A percentile compares a stretch with the other conserved stretches of the same genome.
Evolutionary conservation across 305 asterid species (phyloP).

Genomic region (Rubia peregrina): DNA sequence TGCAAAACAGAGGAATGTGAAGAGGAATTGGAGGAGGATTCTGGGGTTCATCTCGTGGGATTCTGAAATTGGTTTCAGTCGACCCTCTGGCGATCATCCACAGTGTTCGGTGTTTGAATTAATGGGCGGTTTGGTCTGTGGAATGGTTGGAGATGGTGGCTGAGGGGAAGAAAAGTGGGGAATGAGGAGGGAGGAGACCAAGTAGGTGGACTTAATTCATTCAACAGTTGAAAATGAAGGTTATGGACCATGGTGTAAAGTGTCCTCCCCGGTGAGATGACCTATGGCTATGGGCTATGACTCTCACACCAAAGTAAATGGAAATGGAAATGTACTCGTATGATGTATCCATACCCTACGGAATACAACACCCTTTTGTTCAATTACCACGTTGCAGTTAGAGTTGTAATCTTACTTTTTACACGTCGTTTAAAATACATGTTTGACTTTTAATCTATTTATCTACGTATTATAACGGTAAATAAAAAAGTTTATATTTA

Average conservation of each 20-base stretch:
- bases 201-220: conserved; percentile 1
- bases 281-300: background rate
- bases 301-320: background rate
- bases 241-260: background rate
- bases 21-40: conserved; percentile 25
- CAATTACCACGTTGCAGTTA: too few relatives aligned
- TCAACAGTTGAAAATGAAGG: conserved; percentile 3
- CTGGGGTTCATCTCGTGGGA: conserved; percentile 31
- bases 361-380: too few relatives aligned
- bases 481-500: too few relatives aligned
- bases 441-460: too few relatives aligned
- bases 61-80: background rate
- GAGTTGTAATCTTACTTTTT: too few relatives aligned
- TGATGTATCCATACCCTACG: too few relatives aligned
- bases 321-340: background rate
- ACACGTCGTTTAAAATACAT: too few relatives aligned
- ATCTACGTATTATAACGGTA: too few relatives aligned
- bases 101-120: background rate
- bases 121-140: background rate
- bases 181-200: background rate
- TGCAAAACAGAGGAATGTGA: conserved; percentile 29
- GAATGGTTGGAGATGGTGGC: background rate
- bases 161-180: background rate
- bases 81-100: background rate
- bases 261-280: background rate